phyloP scores from a whole-genome alignment of 2,329 filamentous ascomycete species.

The Fusarium sp. region DNA sequence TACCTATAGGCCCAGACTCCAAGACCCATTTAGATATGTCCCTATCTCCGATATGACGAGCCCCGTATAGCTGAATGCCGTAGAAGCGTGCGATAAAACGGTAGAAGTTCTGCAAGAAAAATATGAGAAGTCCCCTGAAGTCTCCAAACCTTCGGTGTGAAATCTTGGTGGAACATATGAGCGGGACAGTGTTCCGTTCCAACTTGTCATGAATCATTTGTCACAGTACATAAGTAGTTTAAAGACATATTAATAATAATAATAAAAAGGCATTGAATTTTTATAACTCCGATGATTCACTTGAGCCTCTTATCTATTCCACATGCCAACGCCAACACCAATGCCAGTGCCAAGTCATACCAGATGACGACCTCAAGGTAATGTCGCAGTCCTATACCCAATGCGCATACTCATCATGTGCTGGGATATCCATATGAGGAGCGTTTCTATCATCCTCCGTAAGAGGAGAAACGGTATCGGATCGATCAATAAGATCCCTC shows the following conservation, averaged over 20 bases:
- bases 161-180: not conserved
- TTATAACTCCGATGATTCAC: not conserved
- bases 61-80: not conserved
- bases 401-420: not conserved
- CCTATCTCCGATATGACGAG: not conserved
- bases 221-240: not conserved
- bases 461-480: conserved; percentile 11
- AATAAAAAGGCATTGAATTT: not conserved
- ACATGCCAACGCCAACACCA: not conserved
- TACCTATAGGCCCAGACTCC: not conserved
- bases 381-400: not conserved
- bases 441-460: conserved; percentile 6
- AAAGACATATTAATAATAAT: not conserved
- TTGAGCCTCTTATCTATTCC: not conserved
- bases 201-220: not conserved
- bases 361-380: not conserved
- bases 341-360: not conserved
- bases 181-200: not conserved
- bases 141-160: not conserved
- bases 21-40: not conserved
- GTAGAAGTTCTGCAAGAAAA: not conserved
- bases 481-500: not conserved
- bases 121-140: not conserved
- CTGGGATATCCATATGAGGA: not conserved
- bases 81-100: not conserved